A percentile compares a stretch with the other conserved stretches of the same genome.
Conservation (phyloP, 352 stramenopile species). For the Phytopythium oedochilum region DNA sequence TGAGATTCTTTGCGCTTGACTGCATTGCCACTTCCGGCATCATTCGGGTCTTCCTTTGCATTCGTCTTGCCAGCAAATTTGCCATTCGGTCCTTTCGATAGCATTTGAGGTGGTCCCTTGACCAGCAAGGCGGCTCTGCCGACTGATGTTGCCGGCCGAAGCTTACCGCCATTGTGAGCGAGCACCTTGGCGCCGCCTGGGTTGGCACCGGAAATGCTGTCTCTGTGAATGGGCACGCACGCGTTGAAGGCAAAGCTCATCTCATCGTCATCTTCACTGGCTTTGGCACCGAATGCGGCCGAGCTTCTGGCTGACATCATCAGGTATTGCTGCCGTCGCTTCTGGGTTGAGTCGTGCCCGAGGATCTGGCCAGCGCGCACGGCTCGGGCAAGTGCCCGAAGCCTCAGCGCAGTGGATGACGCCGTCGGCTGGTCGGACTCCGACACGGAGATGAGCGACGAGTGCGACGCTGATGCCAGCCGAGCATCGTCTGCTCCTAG, state of each 20-base stretch:
- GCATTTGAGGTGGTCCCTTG: background rate
- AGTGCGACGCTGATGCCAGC: background rate
- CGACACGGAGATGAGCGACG: slow-evolving; percentile 5
- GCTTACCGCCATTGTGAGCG: background rate
- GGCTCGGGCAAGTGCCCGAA: slow-evolving; percentile 44
- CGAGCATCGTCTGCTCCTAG: background rate
- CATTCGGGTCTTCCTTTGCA: background rate
- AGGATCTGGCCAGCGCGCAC: slow-evolving; percentile 52
- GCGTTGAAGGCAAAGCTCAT: slow-evolving; percentile 1
- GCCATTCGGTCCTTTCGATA: background rate
- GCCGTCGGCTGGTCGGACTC: slow-evolving; percentile 19
- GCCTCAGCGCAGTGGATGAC: slow-evolving; percentile 31
- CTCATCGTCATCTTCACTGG: background rate
- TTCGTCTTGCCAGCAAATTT: background rate
- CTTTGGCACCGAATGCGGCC: background rate
- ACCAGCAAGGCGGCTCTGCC: background rate
- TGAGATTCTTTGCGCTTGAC: background rate
- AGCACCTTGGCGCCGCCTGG: background rate
- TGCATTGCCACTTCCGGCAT: background rate
- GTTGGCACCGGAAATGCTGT: background rate
- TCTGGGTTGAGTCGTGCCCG: slow-evolving; percentile 10
- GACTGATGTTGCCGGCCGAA: background rate
- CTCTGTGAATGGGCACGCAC: background rate
- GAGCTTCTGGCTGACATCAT: slow-evolving; percentile 1
- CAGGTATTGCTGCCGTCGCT: background rate